These are phyloP conservation scores for Arachnomyces sp. DNA, from an alignment of 2,329 filamentous ascomycete species.

Conservation along the genomic window DNA sequence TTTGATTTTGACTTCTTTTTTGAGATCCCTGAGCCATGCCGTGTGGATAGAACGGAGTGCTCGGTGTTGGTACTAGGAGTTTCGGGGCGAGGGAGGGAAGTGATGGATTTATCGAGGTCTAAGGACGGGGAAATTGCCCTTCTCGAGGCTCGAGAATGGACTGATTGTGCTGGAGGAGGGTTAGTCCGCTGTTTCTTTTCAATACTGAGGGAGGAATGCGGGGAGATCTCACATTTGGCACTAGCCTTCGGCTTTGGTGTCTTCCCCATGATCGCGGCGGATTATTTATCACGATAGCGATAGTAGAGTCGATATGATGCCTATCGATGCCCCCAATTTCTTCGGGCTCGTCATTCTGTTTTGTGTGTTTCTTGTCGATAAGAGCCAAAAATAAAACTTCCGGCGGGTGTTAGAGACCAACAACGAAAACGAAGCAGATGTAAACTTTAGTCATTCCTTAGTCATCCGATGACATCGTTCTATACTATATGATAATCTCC, in stretches of 20 bases:
- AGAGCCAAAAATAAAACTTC: constrained; percentile 27
- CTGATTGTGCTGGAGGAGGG: constrained; percentile 38
- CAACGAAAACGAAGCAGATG: too few relatives aligned
- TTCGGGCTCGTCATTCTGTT: neutral
- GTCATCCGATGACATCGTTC: too few relatives aligned
- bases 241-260: constrained; percentile 24
- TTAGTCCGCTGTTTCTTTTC: constrained; percentile 10
- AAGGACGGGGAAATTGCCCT: constrained; percentile 50
- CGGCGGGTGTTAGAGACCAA: constrained; percentile 21
- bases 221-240: constrained; percentile 17
- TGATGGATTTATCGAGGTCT: constrained; percentile 45
- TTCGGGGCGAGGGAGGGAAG: constrained; percentile 33
- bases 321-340: neutral
- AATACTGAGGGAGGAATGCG: neutral
- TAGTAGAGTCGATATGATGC: too few relatives aligned
- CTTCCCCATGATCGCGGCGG: constrained; percentile 30
- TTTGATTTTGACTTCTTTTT: constrained; percentile 45
- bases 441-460: too few relatives aligned
- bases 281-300: constrained; percentile 1
- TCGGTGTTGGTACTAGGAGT: constrained; percentile 28
- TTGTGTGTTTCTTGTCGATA: constrained; percentile 26
- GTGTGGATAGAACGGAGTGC: constrained; percentile 42
- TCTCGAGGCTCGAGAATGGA: constrained; percentile 53
- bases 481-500: too few relatives aligned
- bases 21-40: constrained; percentile 44